Evolutionary conservation across 257 asterid genomes (phyloP), one percentile per base, ranked within the genome.

Genomic region (Plantago elongata): DNA sequence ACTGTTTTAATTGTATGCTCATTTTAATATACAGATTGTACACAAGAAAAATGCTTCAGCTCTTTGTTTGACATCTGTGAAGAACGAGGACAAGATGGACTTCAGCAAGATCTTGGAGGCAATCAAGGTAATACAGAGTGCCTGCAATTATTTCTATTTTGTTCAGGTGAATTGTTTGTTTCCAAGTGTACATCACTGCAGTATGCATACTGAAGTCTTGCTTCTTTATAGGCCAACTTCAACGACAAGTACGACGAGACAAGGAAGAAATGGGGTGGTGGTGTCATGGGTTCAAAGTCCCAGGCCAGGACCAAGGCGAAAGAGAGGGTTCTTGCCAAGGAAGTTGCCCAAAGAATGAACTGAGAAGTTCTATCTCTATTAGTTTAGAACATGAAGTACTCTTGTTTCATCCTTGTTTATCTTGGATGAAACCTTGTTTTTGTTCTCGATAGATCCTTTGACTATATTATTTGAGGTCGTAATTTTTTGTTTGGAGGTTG

Each of bases 201-300:
- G 17, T 37, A 11, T 14, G 57, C 18, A 15, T 62, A 34, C 11
- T 8, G 7, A 11, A 27, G 16, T 11, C n/a, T 55, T 48, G 13
- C 9, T 57, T n/a, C 51, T 9, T 34, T 61, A 7, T 44, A 79
- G 84, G 84, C 82, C 45, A 79, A 79, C 46, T 79, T 79, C 79
- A 79, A 79, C 11, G 84, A 79, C 16, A 79, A 79, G 9, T 79
- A 64, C 7, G 85, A 79, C 0, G 82, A 76, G 59, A 67, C 63
- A 0, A 67, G 84, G 73, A 79, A 79, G 78, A 79, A 79, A 56
- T 79, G 80, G 85, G 85, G 85, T 12, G 85, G 82, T 52, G 82
- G 85, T 27, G 70, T 79, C 13, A 79, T 79, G 85, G 85, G 85
- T 22, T 79, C 85, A 2, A 79, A 79, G 61, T 79, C 85, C 7